A percentile compares a stretch with the other conserved stretches of the same genome.
These are phyloP conservation scores for Pythium volutum DNA, from an alignment of 352 stramenopile species.

Conservation along the genomic window DNA sequence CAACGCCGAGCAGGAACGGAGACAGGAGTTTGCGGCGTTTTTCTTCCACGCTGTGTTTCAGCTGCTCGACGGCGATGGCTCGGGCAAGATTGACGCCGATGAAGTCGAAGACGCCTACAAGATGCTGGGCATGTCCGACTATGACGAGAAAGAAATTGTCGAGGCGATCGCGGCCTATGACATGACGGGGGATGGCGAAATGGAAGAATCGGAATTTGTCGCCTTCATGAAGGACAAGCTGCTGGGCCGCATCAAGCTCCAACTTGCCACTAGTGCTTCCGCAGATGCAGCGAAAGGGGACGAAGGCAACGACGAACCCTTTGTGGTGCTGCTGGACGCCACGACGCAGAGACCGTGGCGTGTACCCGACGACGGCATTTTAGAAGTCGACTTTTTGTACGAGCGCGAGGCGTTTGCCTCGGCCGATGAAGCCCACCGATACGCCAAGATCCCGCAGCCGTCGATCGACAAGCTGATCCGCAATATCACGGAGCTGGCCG, in stretches of 20 bases:
- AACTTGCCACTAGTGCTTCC: conserved; percentile 19
- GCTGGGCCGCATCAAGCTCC: conserved; percentile 54
- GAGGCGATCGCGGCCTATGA: conserved; percentile 69
- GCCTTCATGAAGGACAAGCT: conserved; percentile 74
- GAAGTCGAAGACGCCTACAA: conserved; percentile 74
- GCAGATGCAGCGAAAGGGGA: neutral
- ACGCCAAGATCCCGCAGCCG: conserved; percentile 57
- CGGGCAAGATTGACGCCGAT: conserved; percentile 71
- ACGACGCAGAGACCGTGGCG: conserved; percentile 62
- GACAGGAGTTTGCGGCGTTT: conserved; percentile 57
- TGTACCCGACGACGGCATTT: conserved; percentile 49
- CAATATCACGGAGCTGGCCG: conserved; percentile 55
- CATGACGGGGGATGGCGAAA: conserved; percentile 71
- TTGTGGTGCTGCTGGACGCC: conserved; percentile 43
- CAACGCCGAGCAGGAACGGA: conserved; percentile 42
- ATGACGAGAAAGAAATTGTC: conserved; percentile 60
- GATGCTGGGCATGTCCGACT: conserved; percentile 58
- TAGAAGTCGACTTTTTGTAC: conserved; percentile 82
- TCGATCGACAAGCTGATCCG: conserved; percentile 71
- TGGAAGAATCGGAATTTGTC: conserved; percentile 81
- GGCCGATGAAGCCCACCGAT: conserved; percentile 47
- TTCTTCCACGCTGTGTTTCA: conserved; percentile 77
- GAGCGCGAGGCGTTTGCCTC: conserved; percentile 66
- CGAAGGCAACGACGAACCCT: neutral
- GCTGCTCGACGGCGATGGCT: conserved; percentile 68